Evolutionary conservation across 495 filamentous ascomycete species (phyloP), one percentile per base, ranked within the genome.

Genomic region (Talaromyces proteolyticus): DNA sequence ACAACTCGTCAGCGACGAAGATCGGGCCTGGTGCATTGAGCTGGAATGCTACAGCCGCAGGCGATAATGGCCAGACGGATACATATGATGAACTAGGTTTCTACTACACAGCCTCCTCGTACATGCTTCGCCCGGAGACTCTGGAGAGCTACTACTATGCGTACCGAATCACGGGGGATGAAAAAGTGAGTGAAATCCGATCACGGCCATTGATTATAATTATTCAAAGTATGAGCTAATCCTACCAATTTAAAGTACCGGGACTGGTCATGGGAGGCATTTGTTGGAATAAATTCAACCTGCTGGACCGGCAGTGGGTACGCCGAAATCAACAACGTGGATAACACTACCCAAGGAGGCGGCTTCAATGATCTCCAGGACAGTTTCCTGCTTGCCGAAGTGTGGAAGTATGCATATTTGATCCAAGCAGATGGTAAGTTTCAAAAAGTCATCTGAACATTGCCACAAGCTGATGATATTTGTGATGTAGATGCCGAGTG

Each of bases 311-410:
- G 73, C 1, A 80, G 78, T 3, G 90, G 89, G 6, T 94, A 81
- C 64, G 74, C 78, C 10, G 74, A 72, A n/a, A 66, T 94, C 40
- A 55, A 55, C 0, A 61, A 93, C 60, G 89, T 93, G 14, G 86
- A 88, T 55, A 59, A 56, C n/a, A 34, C 53, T 0, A 69, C 67
- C 8, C 29, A 34, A 14, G 89, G 89, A 3, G 88, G 87, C 4
- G 61, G 64, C 7, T 79, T 77, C 44, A 60, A 63, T 24, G 81
- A 93, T 55, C 81, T 84, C 59, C 85, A 91, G 73, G 89, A 95
- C 69, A 91, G 86, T 57, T 95, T 94, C 71, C 82, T 88, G 67
- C 91, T 93, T 61, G 90, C 90, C 0, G 90, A 95, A 70, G 86
- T 91, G 49, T 53, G 93, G 57, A 95, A 95, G 72, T 95, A 95